Evolutionary conservation across 2,329 filamentous ascomycete species (phyloP), one percentile per base, ranked within the genome.

Genomic region (Westerdykella sp.): DNA sequence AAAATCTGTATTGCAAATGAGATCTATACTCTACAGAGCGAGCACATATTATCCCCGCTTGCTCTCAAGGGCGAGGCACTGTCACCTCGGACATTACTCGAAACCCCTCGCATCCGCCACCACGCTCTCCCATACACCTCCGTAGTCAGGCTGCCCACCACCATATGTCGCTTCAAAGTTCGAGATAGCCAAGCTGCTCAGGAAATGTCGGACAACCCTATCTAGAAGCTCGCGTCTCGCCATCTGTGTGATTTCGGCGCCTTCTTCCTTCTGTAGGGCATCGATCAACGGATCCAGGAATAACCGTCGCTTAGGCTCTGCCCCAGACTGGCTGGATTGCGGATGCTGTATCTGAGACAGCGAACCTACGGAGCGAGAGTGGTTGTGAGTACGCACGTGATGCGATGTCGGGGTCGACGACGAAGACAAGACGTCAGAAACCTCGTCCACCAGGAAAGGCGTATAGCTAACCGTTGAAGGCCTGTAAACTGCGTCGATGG

Each of bases 81-180:
- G 25, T 28, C 25, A 10, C 4, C 7, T 10, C 25, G 9, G 9
- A 28, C 11, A 7, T 28, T 42, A 52, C 21, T 55, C 48, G 4
- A 44, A 30, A 2, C 45, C 51, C 40, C 44, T 49, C 41, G 60
- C 57, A 48, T 66, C 62, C 23, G 40, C 47, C 2, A 66, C 63
- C 25, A 58, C 55, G 40, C 61, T 65, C 25, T 44, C 53, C 61
- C 62, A 66, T 16, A 61, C 44, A 4, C 56, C 56, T 31, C 55
- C 55, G 53, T 52, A 59, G 42, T 65, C 63, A 32, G 51, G 46
- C 21, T 52, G 52, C 1, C 81, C 83, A 81, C 96, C 90, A 13
- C 84, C 81, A 66, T 98, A 98, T 43, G 85, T 91, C 48, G 84
- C 85, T 71, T 98, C 93, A 68, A 96, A 98, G 0, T 87, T 84